Conservation (phyloP, 106 monocot species). For the Ottelia alismoides region DNA sequence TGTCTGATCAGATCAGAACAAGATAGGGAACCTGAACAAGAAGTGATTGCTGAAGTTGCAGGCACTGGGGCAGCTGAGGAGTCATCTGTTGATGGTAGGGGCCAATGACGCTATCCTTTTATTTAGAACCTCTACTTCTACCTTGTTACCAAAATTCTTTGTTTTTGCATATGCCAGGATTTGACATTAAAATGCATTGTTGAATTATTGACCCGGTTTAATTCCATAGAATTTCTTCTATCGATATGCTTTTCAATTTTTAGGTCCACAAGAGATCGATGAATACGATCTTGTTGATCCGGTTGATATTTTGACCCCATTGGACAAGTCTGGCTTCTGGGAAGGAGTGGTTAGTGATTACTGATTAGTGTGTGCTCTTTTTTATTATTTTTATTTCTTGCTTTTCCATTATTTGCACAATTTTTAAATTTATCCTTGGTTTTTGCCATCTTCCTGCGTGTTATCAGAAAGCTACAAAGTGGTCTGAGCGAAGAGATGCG, state of each 20-base stretch:
- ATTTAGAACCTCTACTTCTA: no score
- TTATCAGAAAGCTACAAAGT: conserved; percentile 92
- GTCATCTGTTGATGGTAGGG: conserved; percentile 48
- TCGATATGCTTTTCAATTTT: no score
- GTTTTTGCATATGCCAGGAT: no score
- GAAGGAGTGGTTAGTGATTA: conserved; percentile 87
- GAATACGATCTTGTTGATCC: conserved; percentile 99
- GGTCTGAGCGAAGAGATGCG: conserved; percentile 99
- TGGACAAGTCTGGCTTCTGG: conserved; percentile 99
- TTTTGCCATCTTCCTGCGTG: conserved; percentile 2
- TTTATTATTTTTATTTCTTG: not conserved
- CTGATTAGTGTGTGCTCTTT: not conserved
- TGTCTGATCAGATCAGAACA: conserved; percentile 98
- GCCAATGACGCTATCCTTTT: no score
- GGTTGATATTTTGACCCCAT: conserved; percentile 83
- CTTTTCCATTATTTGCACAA: not conserved
- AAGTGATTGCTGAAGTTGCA: conserved; percentile 38
- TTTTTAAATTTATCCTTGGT: no score
- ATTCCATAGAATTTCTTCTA: no score
- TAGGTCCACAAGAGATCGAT: conserved; percentile 79
- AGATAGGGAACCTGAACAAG: conserved; percentile 89
- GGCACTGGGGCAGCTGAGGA: conserved; percentile 49
- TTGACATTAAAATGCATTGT: no score
- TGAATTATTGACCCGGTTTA: no score
- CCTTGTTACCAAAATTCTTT: no score